A percentile compares a stretch with the other conserved stretches of the same genome.
Conservation (phyloP, 345 rosid genomes). For the Bruguiera gymnorhiza region DNA sequence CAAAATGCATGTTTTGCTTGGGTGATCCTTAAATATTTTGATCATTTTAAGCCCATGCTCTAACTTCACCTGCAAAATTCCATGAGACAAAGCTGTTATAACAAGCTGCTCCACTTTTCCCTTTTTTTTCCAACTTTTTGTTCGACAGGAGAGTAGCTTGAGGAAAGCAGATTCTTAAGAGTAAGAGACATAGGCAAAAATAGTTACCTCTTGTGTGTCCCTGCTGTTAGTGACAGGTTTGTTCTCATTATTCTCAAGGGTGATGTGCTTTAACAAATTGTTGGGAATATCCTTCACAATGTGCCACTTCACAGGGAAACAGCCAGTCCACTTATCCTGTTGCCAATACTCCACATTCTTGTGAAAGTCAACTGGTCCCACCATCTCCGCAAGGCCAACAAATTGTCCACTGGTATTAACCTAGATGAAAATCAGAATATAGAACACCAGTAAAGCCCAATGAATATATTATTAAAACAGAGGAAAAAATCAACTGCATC, state of each 20-base stretch:
- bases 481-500: neutral
- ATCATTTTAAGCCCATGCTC: conserved; percentile 74
- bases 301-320: conserved; percentile 92
- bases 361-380: conserved; percentile 78
- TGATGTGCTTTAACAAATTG: conserved; percentile 80
- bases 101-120: too few relatives aligned
- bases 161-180: neutral
- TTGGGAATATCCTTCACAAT: conserved; percentile 94
- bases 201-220: conserved; percentile 85
- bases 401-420: conserved; percentile 97
- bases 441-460: neutral
- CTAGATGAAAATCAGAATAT: conserved; percentile 25
- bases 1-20: conserved; percentile 71
- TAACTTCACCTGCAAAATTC: conserved; percentile 49
- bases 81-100: neutral
- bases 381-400: conserved; percentile 93
- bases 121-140: too few relatives aligned
- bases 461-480: neutral
- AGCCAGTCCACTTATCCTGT: conserved; percentile 97
- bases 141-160: neutral
- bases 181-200: neutral
- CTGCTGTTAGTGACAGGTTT: conserved; percentile 94
- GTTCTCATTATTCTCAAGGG: conserved; percentile 90
- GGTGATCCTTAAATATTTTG: conserved; percentile 78
- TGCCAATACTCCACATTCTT: conserved; percentile 87